Evolutionary conservation across 306 rosid species (phyloP), one percentile per base, ranked within the genome.

Genomic region (Ceratonia siliqua): DNA sequence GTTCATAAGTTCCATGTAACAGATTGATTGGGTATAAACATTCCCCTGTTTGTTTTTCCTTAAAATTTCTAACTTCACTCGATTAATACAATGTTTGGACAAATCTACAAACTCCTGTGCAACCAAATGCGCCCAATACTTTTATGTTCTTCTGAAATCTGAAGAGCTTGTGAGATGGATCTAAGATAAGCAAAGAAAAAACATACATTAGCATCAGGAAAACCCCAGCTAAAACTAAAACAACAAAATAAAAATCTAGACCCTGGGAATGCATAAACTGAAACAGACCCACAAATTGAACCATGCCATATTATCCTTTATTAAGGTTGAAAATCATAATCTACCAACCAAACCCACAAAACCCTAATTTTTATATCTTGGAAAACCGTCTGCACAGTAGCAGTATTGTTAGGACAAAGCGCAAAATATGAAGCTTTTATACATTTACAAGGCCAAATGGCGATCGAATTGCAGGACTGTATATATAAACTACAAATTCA

Each of bases 151-250:
- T 77, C 65, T 70, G 45, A 70, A 78, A 74, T 69, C 81, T 64
- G 76, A 22, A 79, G 72, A 72, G 32, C 62, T 52, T 76, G 68
- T 32, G 72, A 68, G 42, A 74, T 71, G 79, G 76, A 81, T 84
- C 91, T 81, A 77, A 52, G 58, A 87, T 24, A 65, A 35, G 77
- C 73, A 64, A 63, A 70, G 52, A 58, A 58, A 63, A 3, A 0
- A 39, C 25, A 79, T 73, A 82, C 62, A 20, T 49, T 77, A 68
- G 76, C 73, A 55, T 17, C 55, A 65, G 55, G 8, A 27, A 35
- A 76, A 54, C 52, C 32, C 20, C 33, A 39, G 62, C 57, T 22
- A 22, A 15, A 62, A 38, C n/a, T 18, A 74, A 61, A 15, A 62
- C 7, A 59, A 6, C 66, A 6, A 56, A 5, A 13, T 33, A 55